phyloP scores from a whole-genome alignment of 257 asterid species.

The Coffea eugenioides region DNA sequence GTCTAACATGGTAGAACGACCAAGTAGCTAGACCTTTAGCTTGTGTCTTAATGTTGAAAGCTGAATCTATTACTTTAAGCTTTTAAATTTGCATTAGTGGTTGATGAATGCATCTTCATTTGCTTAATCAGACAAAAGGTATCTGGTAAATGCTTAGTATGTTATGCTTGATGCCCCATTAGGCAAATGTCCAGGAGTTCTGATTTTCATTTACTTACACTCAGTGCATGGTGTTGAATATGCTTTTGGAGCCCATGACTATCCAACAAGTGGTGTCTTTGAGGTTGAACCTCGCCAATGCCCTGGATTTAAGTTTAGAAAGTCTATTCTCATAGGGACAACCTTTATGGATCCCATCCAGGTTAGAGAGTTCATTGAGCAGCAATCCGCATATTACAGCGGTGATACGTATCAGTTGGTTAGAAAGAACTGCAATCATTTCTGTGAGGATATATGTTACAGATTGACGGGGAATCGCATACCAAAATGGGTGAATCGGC shows the following conservation, averaged over 20 bases:
- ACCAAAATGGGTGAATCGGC: conserved; percentile 92
- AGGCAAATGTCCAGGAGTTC: background rate
- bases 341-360: conserved; percentile 56
- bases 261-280: conserved; percentile 75
- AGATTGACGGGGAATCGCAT: conserved; percentile 65
- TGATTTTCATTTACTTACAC: conserved; percentile 19
- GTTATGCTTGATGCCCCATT: background rate
- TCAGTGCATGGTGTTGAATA: conserved; percentile 81
- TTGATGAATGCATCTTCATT: conserved; percentile 8
- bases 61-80: background rate
- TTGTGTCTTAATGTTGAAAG: background rate
- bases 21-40: background rate
- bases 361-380: conserved; percentile 72
- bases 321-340: conserved; percentile 70
- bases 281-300: conserved; percentile 83
- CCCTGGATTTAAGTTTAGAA: conserved; percentile 79
- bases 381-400: conserved; percentile 47
- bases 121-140: background rate
- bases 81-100: background rate
- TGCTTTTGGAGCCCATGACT: conserved; percentile 83
- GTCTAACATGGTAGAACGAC: background rate
- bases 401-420: conserved; percentile 80
- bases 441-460: conserved; percentile 73
- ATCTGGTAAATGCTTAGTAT: background rate
- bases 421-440: conserved; percentile 85